phyloP scores from a whole-genome alignment of 1,284 basidiomycete species.

The Apiotrichum gamsii region DNA sequence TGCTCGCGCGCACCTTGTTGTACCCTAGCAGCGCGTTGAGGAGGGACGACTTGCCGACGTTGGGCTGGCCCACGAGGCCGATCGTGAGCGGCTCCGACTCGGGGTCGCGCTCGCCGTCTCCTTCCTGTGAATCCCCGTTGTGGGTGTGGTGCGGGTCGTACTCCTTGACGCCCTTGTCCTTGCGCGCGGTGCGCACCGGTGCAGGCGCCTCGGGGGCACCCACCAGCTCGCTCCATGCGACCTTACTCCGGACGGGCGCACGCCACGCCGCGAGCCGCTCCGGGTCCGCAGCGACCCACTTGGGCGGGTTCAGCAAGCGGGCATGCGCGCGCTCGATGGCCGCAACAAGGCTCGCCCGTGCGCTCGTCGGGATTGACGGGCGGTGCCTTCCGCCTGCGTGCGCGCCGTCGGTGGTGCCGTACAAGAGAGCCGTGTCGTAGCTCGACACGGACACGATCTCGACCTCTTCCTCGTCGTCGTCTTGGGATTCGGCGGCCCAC shows the following conservation, averaged over 20 bases:
- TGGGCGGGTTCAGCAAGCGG: conserved; percentile 64
- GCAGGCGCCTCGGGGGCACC: conserved; percentile 4
- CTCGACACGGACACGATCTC: conserved; percentile 66
- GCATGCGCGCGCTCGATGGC: conserved; percentile 63
- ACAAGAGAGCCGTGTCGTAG: conserved; percentile 54
- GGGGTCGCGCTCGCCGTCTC: conserved; percentile 8
- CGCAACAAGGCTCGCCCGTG: conserved; percentile 55
- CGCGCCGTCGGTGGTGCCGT: background rate
- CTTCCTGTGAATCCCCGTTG: conserved; percentile 16
- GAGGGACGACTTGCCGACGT: conserved; percentile 86
- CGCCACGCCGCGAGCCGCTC: conserved; percentile 60
- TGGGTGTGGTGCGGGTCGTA: background rate
- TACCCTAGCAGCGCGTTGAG: conserved; percentile 82
- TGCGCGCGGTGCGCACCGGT: background rate
- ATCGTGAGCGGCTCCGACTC: conserved; percentile 65
- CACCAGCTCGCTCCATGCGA: conserved; percentile 63
- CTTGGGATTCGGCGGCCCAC: conserved; percentile 43
- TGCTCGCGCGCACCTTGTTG: conserved; percentile 74
- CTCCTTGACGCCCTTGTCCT: background rate
- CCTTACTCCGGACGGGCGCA: conserved; percentile 56
- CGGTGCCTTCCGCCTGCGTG: no score
- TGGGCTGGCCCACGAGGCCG: conserved; percentile 86
- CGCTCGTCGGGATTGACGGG: conserved; percentile 59
- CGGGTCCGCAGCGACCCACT: conserved; percentile 53
- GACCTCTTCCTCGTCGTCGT: conserved; percentile 20